Conservation (phyloP, 2,329 filamentous ascomycete genomes). For the Endoconidiophora polonica region DNA sequence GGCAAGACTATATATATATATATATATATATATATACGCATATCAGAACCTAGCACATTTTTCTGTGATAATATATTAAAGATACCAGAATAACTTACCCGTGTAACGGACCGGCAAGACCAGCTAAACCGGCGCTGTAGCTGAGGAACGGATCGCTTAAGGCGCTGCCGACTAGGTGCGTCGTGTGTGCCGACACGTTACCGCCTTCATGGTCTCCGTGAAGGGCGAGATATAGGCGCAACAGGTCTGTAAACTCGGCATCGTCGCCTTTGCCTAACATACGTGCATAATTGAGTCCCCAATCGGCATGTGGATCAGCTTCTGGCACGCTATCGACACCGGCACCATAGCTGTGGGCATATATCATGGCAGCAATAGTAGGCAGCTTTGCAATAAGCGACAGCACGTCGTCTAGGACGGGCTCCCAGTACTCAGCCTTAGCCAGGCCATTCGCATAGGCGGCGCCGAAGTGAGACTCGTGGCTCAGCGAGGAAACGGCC, state of each 20-base stretch:
- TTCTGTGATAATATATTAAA: too few relatives aligned
- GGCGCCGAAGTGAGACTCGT: conserved; percentile 84
- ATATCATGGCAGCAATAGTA: conserved; percentile 92
- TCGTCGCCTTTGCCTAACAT: conserved; percentile 87
- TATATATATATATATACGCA: neutral
- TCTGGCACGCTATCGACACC: conserved; percentile 55
- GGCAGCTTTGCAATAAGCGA: conserved; percentile 89
- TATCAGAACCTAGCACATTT: too few relatives aligned
- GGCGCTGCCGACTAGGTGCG: conserved; percentile 86
- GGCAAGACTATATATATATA: conserved; percentile 43
- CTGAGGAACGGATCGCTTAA: conserved; percentile 90
- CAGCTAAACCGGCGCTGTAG: conserved; percentile 89
- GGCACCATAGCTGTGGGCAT: conserved; percentile 66
- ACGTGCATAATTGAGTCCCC: conserved; percentile 96
- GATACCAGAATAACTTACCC: conserved; percentile 31
- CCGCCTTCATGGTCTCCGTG: conserved; percentile 98
- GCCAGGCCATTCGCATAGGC: conserved; percentile 78
- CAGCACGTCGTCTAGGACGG: conserved; percentile 90
- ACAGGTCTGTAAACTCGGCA: conserved; percentile 86
- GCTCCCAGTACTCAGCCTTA: conserved; percentile 98
- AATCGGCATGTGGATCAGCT: conserved; percentile 75
- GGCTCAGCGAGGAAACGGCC: conserved; percentile 87
- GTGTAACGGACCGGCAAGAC: conserved; percentile 49
- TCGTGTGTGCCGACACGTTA: conserved; percentile 90
- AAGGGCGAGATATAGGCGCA: conserved; percentile 84